Evolutionary conservation across 345 rosid genomes (phyloP).

Genomic region (Gossypium raimondii): DNA sequence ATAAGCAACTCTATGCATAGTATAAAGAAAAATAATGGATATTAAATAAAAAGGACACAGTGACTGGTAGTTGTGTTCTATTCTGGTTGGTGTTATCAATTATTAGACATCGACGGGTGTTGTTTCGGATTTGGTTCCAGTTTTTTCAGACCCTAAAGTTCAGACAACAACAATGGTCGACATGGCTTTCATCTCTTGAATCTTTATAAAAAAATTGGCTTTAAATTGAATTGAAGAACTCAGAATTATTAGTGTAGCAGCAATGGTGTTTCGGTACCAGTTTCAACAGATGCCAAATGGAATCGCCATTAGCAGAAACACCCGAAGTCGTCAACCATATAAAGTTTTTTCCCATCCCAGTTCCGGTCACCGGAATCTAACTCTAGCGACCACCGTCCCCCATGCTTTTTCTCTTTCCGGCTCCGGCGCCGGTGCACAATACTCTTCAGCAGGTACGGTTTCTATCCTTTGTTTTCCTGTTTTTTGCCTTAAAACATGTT

Average conservation of each 20-base stretch:
- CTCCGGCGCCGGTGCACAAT: conserved; percentile 15
- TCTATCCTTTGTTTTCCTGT: neutral
- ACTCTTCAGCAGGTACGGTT: conserved; percentile 15
- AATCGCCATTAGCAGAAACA: neutral
- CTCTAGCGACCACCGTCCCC: neutral
- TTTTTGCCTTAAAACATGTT: too few species aligned
- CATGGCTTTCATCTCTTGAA: neutral
- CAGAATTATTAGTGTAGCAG: neutral
- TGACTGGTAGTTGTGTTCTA: neutral
- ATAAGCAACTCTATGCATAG: too few species aligned
- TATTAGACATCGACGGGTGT: neutral
- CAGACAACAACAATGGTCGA: neutral
- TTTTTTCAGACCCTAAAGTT: neutral
- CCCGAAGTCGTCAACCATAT: neutral
- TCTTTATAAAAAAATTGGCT: neutral
- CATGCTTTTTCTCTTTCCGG: conserved; percentile 11
- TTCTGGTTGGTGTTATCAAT: neutral
- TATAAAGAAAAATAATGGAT: too few species aligned
- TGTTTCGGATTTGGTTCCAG: neutral
- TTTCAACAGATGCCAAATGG: neutral
- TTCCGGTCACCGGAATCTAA: neutral
- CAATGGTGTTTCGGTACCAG: neutral
- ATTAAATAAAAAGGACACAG: too few species aligned
- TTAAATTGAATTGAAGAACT: neutral
- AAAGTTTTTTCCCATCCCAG: neutral